Percentiles rank a stretch among this genome's conserved stretches.
phyloP scores from a whole-genome alignment of 495 filamentous ascomycete genomes.

The Xylaria castorea region DNA sequence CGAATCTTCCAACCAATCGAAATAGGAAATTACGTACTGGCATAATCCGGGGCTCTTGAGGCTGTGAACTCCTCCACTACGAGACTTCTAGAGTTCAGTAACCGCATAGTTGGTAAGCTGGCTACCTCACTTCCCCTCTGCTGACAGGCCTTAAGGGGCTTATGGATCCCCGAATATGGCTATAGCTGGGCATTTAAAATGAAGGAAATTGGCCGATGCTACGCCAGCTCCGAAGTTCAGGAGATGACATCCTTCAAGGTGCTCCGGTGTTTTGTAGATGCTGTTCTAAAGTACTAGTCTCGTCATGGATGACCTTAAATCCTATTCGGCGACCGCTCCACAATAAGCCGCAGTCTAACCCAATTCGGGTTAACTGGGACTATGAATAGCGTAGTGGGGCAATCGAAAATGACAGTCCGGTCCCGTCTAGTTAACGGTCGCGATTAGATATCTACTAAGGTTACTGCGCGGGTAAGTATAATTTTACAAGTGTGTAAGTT shows the following conservation, averaged over 20 bases:
- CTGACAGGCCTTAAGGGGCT: not conserved
- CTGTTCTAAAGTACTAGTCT: not conserved
- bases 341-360: not conserved
- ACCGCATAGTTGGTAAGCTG: not conserved
- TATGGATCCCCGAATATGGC: no score
- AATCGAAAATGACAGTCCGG: not conserved
- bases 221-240: not conserved
- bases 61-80: constrained; percentile 13
- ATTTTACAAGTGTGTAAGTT: not conserved
- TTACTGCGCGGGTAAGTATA: no score
- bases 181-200: not conserved
- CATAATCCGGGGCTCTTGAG: constrained; percentile 8
- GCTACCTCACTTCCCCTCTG: not conserved
- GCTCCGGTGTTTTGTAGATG: not conserved
- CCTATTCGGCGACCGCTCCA: not conserved
- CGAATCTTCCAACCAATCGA: not conserved
- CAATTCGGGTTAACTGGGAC: not conserved
- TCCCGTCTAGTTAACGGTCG: no score
- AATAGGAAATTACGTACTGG: constrained; percentile 11
- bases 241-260: not conserved
- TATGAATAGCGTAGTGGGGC: not conserved
- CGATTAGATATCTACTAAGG: no score
- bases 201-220: not conserved
- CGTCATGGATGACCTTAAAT: not conserved
- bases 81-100: constrained; percentile 10